phyloP scores from a whole-genome alignment of 2,329 filamentous ascomycete species.

The Celoporthe dispersa region DNA sequence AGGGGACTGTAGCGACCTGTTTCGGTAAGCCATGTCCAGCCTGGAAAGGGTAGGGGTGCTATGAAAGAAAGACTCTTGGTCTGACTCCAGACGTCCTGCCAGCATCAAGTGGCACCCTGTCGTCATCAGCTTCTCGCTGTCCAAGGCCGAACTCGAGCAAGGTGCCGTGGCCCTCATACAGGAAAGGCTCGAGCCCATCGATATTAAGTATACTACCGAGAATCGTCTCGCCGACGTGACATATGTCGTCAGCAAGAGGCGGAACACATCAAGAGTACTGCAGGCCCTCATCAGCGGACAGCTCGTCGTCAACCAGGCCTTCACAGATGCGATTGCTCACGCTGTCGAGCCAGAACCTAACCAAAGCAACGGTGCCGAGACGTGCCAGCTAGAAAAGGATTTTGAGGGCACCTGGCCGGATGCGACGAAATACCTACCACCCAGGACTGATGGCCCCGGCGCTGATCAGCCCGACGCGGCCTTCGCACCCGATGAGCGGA shows the following conservation, averaged over 20 bases:
- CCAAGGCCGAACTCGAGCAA: slow-evolving; percentile 67
- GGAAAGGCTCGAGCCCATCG: slow-evolving; percentile 75
- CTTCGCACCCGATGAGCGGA: slow-evolving; percentile 70
- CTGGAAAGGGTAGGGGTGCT: not conserved
- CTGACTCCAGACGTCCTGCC: slow-evolving; percentile 17
- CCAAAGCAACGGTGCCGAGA: slow-evolving; percentile 55
- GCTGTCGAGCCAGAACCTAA: slow-evolving; percentile 56
- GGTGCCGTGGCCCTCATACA: slow-evolving; percentile 65
- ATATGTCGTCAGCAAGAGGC: slow-evolving; percentile 85
- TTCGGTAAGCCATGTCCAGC: slow-evolving; percentile 51
- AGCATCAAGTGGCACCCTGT: slow-evolving; percentile 81
- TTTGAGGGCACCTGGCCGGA: slow-evolving; percentile 82
- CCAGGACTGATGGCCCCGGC: slow-evolving; percentile 72
- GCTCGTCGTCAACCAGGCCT: slow-evolving; percentile 75
- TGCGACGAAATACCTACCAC: slow-evolving; percentile 71
- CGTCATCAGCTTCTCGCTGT: slow-evolving; percentile 81
- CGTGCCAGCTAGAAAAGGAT: slow-evolving; percentile 71
- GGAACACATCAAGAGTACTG: slow-evolving; percentile 86
- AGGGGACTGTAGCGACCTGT: slow-evolving; percentile 69
- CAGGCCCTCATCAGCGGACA: slow-evolving; percentile 84
- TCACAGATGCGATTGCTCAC: slow-evolving; percentile 71
- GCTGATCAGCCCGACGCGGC: slow-evolving; percentile 68
- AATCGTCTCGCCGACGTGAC: slow-evolving; percentile 76
- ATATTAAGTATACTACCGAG: slow-evolving; percentile 81
- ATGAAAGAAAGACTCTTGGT: not conserved